Evolutionary conservation across 805 yeast genomes (phyloP).

Genomic region (Debaryomyces tyrocola): DNA sequence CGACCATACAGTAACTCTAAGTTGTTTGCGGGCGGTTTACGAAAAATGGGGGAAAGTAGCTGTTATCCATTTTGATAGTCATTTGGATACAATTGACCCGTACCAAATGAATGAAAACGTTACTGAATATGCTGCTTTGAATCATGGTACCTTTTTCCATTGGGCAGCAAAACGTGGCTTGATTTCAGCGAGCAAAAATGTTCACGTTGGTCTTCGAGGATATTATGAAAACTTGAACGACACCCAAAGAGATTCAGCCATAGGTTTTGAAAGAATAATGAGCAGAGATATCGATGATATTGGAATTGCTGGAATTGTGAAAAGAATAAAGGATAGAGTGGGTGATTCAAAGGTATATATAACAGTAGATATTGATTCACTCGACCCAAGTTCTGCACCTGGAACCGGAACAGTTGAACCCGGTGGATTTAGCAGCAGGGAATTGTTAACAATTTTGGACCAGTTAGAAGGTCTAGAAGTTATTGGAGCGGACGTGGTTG

Average conservation of each 20-base stretch:
- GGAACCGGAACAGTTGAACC: constrained; percentile 30
- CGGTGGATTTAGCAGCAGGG: constrained; percentile 27
- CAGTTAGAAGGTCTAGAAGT: constrained; percentile 28
- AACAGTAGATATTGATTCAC: constrained; percentile 26
- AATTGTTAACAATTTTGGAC: constrained; percentile 22
- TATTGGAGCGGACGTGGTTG: constrained; percentile 29
- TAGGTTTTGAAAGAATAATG: constrained; percentile 10
- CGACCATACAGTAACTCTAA: constrained; percentile 12
- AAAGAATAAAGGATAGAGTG: constrained; percentile 8
- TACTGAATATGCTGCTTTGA: constrained; percentile 12
- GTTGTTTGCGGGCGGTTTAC: constrained; percentile 10
- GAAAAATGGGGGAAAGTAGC: constrained; percentile 11
- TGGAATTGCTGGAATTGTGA: constrained; percentile 10
- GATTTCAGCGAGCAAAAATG: not conserved
- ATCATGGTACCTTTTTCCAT: constrained; percentile 12
- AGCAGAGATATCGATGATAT: constrained; percentile 11
- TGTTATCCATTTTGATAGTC: constrained; percentile 12
- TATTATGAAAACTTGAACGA: constrained; percentile 43
- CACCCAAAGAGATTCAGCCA: constrained; percentile 4
- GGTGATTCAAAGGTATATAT: constrained; percentile 16
- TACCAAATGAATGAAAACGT: constrained; percentile 8
- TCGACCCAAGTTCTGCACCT: constrained; percentile 28
- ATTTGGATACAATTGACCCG: constrained; percentile 11
- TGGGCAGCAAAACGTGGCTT: constrained; percentile 10
- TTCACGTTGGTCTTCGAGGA: constrained; percentile 1